Evolutionary conservation across 1,284 basidiomycete genomes (phyloP), one percentile per base, ranked within the genome.

Genomic region (Cutaneotrichosporon sp.): DNA sequence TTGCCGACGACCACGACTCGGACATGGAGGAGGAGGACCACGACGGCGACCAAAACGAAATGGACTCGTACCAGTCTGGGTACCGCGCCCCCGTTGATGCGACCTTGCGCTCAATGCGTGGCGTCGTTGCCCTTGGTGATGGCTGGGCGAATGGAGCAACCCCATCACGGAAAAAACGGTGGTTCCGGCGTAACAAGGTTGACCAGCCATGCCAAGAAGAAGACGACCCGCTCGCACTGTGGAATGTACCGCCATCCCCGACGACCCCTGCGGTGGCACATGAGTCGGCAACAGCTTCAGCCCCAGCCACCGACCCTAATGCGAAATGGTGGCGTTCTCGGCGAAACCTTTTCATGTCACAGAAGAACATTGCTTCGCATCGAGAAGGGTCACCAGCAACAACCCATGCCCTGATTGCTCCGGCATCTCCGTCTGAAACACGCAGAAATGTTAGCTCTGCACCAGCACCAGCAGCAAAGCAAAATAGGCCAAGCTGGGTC

Each of bases 91-190:
- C 66, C 14, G 67, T 69, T 2, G 71, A 77, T 47, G 66, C 64
- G 1, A 57, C 58, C 2, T 36, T 77, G 18, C 70, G 76, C 30
- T 73, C 73, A 13, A 65, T 69, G 51, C 72, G 73, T 5, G 76
- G 75, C 9, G 71, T 78, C n/a, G 65, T 75, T 2, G 75, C 75
- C 5, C 58, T 78, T 2, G 76, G 76, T 9, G 76, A 78, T 49
- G 76, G 76, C 13, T 78, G 76, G 76, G 73, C 73, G 11, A 71
- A 74, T 36, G 74, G 72, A 31, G 63, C 63, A 7, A 62, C 58
- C 21, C 31, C 42, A 9, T 60, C 65, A 36, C 56, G 56, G 3
- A 67, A 65, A 59, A 40, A 31, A 14, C 22, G 58, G 13, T 68
- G 66, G 66, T 65, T 65, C 38, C 47, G 55, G 22, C 55, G 62